These are phyloP conservation scores for Thraustochytrium sp. DNA, from an alignment of 352 stramenopile genomes.

Conservation along the genomic window DNA sequence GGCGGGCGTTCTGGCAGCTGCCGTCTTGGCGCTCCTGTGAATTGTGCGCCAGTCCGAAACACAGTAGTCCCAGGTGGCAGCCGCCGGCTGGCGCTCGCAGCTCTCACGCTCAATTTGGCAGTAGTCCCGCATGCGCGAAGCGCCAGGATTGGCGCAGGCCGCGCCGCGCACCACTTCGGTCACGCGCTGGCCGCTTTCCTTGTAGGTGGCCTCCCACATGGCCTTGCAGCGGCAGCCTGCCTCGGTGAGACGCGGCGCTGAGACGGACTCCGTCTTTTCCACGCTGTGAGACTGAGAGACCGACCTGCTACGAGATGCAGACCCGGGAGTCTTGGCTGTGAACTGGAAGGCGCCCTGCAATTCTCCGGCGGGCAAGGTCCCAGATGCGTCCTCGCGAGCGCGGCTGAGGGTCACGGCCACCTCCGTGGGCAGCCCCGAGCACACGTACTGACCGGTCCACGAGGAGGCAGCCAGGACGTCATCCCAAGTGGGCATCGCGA, in stretches of 20 bases:
- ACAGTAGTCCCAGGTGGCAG: slow-evolving; percentile 4
- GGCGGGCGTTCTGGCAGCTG: not conserved
- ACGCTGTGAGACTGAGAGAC: too few species aligned
- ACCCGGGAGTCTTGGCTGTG: not conserved
- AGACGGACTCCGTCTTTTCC: too few species aligned
- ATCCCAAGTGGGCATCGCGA: not conserved
- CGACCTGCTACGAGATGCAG: not conserved
- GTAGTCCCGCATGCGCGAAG: not conserved
- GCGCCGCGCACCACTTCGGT: not conserved
- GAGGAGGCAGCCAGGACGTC: not conserved
- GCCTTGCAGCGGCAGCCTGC: not conserved
- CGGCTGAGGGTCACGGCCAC: not conserved
- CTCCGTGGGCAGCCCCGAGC: not conserved
- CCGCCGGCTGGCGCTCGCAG: not conserved
- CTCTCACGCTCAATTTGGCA: not conserved
- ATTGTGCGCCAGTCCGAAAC: not conserved
- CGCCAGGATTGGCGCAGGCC: not conserved
- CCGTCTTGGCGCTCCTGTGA: not conserved
- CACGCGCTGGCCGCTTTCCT: not conserved
- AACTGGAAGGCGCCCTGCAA: not conserved
- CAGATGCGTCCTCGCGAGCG: not conserved
- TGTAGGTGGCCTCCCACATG: not conserved
- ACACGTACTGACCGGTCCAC: slow-evolving; percentile 19
- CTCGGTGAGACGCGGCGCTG: not conserved
- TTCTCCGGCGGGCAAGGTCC: not conserved